phyloP scores from a whole-genome alignment of 768 basidiomycete genomes.

The Mycena sanguinolenta region DNA sequence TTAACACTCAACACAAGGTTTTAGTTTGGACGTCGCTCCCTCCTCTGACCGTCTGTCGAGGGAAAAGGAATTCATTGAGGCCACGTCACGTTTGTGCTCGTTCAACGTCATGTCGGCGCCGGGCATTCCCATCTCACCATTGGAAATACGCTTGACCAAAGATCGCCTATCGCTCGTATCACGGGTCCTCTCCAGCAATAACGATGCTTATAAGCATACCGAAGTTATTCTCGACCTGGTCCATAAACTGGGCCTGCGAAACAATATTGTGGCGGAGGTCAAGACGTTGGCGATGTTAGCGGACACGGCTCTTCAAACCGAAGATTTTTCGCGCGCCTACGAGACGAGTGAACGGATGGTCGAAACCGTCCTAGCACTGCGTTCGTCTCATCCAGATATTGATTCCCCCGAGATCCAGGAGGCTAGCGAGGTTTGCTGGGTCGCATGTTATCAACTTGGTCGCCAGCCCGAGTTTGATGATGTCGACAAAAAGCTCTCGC shows the following conservation, averaged over 20 bases:
- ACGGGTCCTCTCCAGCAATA: slow-evolving; percentile 85
- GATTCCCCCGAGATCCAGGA: slow-evolving; percentile 64
- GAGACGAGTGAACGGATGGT: slow-evolving; percentile 83
- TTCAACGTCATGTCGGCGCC: slow-evolving; percentile 86
- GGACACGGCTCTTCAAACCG: slow-evolving; percentile 85
- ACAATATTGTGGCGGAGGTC: slow-evolving; percentile 81
- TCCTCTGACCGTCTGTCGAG: slow-evolving; percentile 69
- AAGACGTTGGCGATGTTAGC: slow-evolving; percentile 92
- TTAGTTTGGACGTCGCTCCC: slow-evolving; percentile 82
- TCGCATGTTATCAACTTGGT: slow-evolving; percentile 89
- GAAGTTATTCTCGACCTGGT: slow-evolving; percentile 93
- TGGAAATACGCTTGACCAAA: slow-evolving; percentile 93
- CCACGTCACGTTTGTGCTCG: slow-evolving; percentile 94
- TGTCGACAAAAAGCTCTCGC: slow-evolving; percentile 70
- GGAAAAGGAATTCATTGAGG: slow-evolving; percentile 96
- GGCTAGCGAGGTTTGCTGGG: slow-evolving; percentile 90
- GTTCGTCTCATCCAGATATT: slow-evolving; percentile 45
- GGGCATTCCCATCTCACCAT: slow-evolving; percentile 85
- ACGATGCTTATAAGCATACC: slow-evolving; percentile 91
- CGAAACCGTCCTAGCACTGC: slow-evolving; percentile 66
- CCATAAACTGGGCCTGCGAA: slow-evolving; percentile 86
- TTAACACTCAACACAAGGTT: slow-evolving; percentile 23
- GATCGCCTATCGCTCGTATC: slow-evolving; percentile 91
- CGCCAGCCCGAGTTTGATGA: slow-evolving; percentile 84
- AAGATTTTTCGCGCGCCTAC: slow-evolving; percentile 83